Evolutionary conservation across 2,329 filamentous ascomycete genomes (phyloP), one percentile per base, ranked within the genome.

Genomic region (Exophiala oligosperma): DNA sequence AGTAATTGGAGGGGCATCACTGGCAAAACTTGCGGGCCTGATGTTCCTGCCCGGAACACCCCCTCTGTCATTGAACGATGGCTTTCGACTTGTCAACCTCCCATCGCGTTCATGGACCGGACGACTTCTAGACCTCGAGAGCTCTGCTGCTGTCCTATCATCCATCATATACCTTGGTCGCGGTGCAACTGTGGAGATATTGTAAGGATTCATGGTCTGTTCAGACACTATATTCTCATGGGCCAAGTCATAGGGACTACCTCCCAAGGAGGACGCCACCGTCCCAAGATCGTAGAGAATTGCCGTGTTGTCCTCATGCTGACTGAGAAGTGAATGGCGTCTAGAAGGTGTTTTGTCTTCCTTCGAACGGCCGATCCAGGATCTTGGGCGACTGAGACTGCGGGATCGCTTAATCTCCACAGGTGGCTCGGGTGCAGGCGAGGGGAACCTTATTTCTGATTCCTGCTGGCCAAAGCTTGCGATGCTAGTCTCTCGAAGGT

Each of bases 1-100:
- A 8, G 61, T 63, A 17, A 63, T 63, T 17, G 63, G 63, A 43
- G 65, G 63, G n/a, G 62, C 62, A 51, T 64, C 60, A 41, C 38
- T 48, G 14, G 54, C 52, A 28, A 62, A 49, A 56, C 64, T 60
- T 26, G 59, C 54, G 11, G 62, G 56, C 47, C 62, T 56, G 12
- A 62, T 41, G 29, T 59, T 56, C 46, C 57, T 66, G 11, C 64
- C 62, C 24, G 65, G 62, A 50, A 66, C 60, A 32, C 64, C 64
- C 47, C 61, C 60, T 56, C 64, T 57, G 38, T 66, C 65, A 28
- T 67, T 64, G 49, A 65, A 64, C 8, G 57, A 64, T n/a, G 48
- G 32, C 26, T 44, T 57, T 43, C 60, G 57, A 14, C 53, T 28
- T 29, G 48, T 29, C 8, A 43, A 47, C 21, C 24, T 28, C 26